Evolutionary conservation across 139 green algal genomes (phyloP), one percentile per base, ranked within the genome.

Genomic region (Haematococcus sp.): DNA sequence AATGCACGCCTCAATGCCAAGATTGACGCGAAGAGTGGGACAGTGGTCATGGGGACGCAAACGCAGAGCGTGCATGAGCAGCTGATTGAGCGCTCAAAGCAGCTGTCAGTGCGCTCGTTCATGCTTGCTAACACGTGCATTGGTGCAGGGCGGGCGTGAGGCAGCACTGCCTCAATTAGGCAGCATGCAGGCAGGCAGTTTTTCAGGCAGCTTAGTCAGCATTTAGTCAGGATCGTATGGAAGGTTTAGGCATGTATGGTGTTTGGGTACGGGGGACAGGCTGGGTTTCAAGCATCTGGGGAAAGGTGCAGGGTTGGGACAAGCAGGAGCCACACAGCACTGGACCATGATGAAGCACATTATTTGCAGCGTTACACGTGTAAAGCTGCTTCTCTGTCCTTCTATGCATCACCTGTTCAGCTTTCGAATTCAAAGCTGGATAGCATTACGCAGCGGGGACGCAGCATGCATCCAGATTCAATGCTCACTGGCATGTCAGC

Each of bases 1-100:
- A 94, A 92, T 63, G 92, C 93, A 4, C 86, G 93, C 60, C 89
- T 99, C 7, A 96, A 99, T 71, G 96, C 96, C 31, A 97, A 96
- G 84, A 98, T 99, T 40, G 96, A 99, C 83, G 89, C 83, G 52
- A 85, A 97, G 76, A 84, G 83, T 15, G 93, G 94, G 56, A 98
- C 94, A 1, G 93, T 99, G 23, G 90, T 98, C 3, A 99, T 99
- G 93, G 88, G 88, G 49, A 87, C 83, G 52, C 75, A 91, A 68
- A 77, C 82, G 31, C 67, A 85, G 63, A 90, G 78, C 55, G 76
- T 91, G 63, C 88, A 92, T 71, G 90, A 92, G 78, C 81, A 88
- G 78, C 67, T 89, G 19, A 34, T 96, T n/a, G 95, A 98, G 55
- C 93, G 91, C 70, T 88, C 93, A 3, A 94, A 96, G 75, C 78